Base-by-base conservation (phyloP, 78 protist species). In the Trichosphaerium sp. region DNA sequence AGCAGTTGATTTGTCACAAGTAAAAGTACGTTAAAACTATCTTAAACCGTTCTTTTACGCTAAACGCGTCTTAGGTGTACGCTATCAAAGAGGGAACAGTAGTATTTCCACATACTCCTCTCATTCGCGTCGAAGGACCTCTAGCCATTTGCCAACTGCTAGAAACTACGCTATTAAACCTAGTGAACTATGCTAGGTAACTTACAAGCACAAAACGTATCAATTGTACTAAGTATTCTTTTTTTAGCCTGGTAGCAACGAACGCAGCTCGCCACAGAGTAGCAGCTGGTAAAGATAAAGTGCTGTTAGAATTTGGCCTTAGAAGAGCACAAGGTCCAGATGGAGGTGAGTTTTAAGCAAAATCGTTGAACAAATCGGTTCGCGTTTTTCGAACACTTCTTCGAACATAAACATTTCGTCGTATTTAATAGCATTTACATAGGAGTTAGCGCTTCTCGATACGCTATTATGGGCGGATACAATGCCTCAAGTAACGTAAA, bases 301-400 rank as follows among this genome's bases (percentile, higher is more conserved):
- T 44, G 4, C 58, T 92, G 78, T 26, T 92, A 4, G 97, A 92
- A 73, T 88, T 88, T 74, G 97, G 97, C 29, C 71, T 86, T 4
- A 80, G 97, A 28, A 41, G 97, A 4, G 97, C 97, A 0, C 97
- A 85, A 32, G 91, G 89, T 18, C 89, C 89, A 10, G 89, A 83
- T 60, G 89, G 89, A 14, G 89, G 78, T 40, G 58, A 77, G 80
- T 69, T 73, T 25, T n/a, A n/a, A n/a, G n/a, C n/a, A n/a, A n/a
- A n/a, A n/a, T n/a, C n/a, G n/a, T n/a, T n/a, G n/a, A n/a, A n/a
- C n/a, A n/a, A n/a, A n/a, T n/a, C n/a, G n/a, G n/a, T n/a, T n/a
- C n/a, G n/a, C n/a, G n/a, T n/a, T n/a, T n/a, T n/a, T n/a, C n/a
- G n/a, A n/a, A n/a, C n/a, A n/a, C n/a, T n/a, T n/a, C n/a, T n/a